Evolutionary conservation across 345 rosid genomes (phyloP), one percentile per base, ranked within the genome.

Genomic region (Lepidium africanum): DNA sequence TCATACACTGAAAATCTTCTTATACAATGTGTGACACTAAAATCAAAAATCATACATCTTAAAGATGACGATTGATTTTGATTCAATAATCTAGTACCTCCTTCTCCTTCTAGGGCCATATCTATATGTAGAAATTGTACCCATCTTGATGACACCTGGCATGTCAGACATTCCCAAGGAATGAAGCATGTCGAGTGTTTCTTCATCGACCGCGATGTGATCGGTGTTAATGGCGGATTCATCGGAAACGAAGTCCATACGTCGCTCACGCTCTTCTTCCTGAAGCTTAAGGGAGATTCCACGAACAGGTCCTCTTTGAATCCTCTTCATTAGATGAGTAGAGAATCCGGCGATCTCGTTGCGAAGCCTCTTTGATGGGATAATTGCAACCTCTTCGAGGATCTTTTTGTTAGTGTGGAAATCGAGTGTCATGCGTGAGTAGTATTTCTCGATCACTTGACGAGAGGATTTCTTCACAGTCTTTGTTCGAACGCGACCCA

Each of bases 211-310:
- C 63, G 68, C 80, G 25, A 87, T 84, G 43, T 75, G 73, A 42
- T 82, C 84, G 2, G 77, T 83, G 77, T 80, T 82, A 63, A 86
- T 86, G 72, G 88, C 91, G 64, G 88, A 84, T 66, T 77, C 85
- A 2, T 86, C 91, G 0, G 91, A 89, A 5, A 86, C 91, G n/a
- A 82, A 86, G 76, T 84, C 92, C 89, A 86, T 86, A 64, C 86
- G 85, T 5, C 92, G 87, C 79, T 86, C 92, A 9, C 87, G 85
- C 82, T 86, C 92, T 55, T 84, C 92, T 74, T 86, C 89, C 48
- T 86, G 92, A 6, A 86, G 87, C 76, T 86, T 84, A 36, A 86
- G 74, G 1, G 92, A 86, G 80, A 86, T 86, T 15, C 87, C 89
- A 3, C 92, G 88, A 36, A 86, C 91, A 0, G 91, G 84, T 27